These are phyloP conservation scores for rapeseed (Brassica napus) DNA, from an alignment of 345 rosid genomes.

Conservation along the genomic window DNA sequence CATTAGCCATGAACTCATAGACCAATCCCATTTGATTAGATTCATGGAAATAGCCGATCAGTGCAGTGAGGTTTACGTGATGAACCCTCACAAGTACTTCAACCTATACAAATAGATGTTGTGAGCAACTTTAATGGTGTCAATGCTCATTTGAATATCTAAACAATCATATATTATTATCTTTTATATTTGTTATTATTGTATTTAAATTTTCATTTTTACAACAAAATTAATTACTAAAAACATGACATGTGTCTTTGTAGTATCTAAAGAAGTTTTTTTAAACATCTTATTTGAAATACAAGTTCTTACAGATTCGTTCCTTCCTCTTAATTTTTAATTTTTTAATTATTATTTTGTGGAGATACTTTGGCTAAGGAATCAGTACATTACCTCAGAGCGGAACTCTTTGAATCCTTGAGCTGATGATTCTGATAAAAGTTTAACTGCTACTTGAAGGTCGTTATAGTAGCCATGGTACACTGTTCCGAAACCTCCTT, in stretches of 20 bases:
- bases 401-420: slow-evolving; percentile 55
- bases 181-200: too few species aligned
- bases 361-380: neutral
- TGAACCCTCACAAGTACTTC: slow-evolving; percentile 44
- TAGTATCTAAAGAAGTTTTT: too few species aligned
- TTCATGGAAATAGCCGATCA: slow-evolving; percentile 47
- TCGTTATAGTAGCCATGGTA: slow-evolving; percentile 46
- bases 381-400: slow-evolving; percentile 46
- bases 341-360: too few species aligned
- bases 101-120: slow-evolving; percentile 34
- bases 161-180: too few species aligned
- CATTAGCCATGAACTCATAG: slow-evolving; percentile 42
- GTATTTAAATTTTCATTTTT: too few species aligned
- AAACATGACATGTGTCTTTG: too few species aligned
- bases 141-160: too few species aligned
- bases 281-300: too few species aligned
- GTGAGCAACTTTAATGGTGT: too few species aligned
- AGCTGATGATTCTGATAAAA: slow-evolving; percentile 50
- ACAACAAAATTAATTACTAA: too few species aligned
- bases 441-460: slow-evolving; percentile 51
- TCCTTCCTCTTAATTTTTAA: too few species aligned
- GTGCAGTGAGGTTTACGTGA: slow-evolving; percentile 25
- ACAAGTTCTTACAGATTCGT: too few species aligned
- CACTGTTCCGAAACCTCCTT: slow-evolving; percentile 69
- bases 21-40: slow-evolving; percentile 29